phyloP scores from a whole-genome alignment of 2,329 filamentous ascomycete genomes.

The Aspergillus fumigatus region DNA sequence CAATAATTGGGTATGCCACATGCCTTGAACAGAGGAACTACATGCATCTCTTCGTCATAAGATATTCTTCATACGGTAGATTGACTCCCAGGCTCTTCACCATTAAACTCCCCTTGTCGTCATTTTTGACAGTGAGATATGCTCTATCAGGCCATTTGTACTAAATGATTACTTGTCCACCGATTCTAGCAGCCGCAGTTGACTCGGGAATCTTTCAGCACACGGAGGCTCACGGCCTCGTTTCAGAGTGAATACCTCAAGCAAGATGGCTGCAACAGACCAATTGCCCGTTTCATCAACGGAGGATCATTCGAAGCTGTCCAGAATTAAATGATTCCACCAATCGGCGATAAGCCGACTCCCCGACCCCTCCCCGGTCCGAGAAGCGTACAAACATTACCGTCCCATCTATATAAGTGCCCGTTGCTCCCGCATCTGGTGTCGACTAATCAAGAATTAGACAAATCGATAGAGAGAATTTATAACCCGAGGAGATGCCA shows the following conservation, averaged over 20 bases:
- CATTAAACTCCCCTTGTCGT: not conserved
- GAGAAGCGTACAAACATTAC: not conserved
- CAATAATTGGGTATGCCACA: not conserved
- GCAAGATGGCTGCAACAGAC: not conserved
- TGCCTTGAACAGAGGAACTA: not conserved
- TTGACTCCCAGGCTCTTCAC: not conserved
- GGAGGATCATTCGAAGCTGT: not conserved
- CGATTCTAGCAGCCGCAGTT: no score
- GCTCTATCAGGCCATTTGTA: no score
- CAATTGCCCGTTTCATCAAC: not conserved
- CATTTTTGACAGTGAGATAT: no score
- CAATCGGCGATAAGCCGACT: not conserved
- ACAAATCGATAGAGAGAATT: not conserved
- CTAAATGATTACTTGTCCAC: no score
- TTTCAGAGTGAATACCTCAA: not conserved
- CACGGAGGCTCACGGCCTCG: not conserved
- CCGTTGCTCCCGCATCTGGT: not conserved
- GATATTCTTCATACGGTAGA: not conserved
- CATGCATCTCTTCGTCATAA: not conserved
- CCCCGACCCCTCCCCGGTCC: not conserved
- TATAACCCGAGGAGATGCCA: conserved; percentile 26
- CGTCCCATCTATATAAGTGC: not conserved
- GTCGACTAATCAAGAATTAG: not conserved
- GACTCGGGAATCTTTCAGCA: no score
- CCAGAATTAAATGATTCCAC: not conserved